Evolutionary conservation across 805 yeast genomes (phyloP), one percentile per base, ranked within the genome.

Genomic region (Millerozyma miso): DNA sequence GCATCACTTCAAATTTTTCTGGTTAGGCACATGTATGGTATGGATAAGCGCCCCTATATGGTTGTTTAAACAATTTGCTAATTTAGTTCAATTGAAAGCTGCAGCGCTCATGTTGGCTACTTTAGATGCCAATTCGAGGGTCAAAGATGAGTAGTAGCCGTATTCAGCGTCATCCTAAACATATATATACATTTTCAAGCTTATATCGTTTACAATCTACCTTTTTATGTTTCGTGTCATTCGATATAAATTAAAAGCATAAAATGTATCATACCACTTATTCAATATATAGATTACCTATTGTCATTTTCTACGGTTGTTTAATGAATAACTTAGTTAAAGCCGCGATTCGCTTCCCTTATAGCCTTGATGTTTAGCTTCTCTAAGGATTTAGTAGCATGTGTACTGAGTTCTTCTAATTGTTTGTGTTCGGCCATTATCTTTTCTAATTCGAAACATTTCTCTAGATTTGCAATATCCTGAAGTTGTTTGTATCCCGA

Each of bases 61-160:
- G 88, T 60, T 80, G 16, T 87, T 89, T 69, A 93, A 93, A 68
- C 99, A 93, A 70, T 63, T 83, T 44, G 85, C 95, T 49, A 93
- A 95, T 60, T 81, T 88, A 16, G 79, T 93, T 47, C 99, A 93
- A 68, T 67, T 93, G 77, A 75, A 79, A 44, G 81, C 85, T 54
- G 99, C 99, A 10, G 88, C 95, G 10, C 62, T 84, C 31, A 73
- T 79, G 41, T 75, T 93, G 56, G 97, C 97, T 8, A 79, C 75
- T 46, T 58, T 77, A 44, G 99, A 93, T 60, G 86, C 85, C 12
- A 74, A 70, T 41, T 80, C 72, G 12, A 73, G 72, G 42, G 46
- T 52, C 4, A 54, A 54, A 36, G 26, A 36, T 16, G 42, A 33
- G 29, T n/a, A 33, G 4, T n/a, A 33, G 12, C 13, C 10, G 10